Evolutionary conservation across 2,329 filamentous ascomycete species (phyloP).

Genomic region (Calycina herbarum): DNA sequence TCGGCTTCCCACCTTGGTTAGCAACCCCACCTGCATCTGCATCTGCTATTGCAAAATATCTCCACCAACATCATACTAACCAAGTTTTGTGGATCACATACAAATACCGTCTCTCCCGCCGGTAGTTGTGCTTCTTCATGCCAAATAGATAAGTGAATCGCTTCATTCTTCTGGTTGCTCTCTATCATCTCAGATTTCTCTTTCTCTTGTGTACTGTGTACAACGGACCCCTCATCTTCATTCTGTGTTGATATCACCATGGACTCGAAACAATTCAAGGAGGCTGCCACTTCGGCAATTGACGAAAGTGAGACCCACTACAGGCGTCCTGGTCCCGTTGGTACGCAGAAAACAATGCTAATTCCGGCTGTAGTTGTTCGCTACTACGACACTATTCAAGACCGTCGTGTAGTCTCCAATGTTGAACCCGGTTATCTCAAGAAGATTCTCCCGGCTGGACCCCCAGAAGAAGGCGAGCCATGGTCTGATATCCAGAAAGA

Average conservation of each 20-base stretch:
- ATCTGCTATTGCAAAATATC: no score
- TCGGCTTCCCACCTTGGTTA: background rate
- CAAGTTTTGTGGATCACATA: background rate
- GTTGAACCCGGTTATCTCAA: conserved; percentile 85
- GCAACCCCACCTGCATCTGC: no score
- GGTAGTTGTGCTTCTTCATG: background rate
- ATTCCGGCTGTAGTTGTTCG: conserved; percentile 62
- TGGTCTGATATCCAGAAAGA: conserved; percentile 82
- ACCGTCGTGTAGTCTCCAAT: conserved; percentile 70
- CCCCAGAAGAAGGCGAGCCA: conserved; percentile 66
- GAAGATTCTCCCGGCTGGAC: conserved; percentile 68
- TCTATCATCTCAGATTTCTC: background rate
- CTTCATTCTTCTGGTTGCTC: background rate
- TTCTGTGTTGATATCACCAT: conserved; percentile 47
- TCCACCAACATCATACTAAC: background rate
- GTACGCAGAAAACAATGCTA: background rate
- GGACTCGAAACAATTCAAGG: conserved; percentile 76
- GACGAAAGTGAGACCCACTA: conserved; percentile 67
- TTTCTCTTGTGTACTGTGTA: background rate
- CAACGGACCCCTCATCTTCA: background rate
- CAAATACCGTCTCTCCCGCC: conserved; percentile 1
- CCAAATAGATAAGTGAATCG: background rate
- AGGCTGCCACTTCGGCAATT: conserved; percentile 74
- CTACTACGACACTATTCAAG: conserved; percentile 76
- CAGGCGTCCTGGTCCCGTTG: background rate